These are phyloP conservation scores for Phytopythium helicoides DNA, from an alignment of 352 stramenopile species.

Conservation along the genomic window DNA sequence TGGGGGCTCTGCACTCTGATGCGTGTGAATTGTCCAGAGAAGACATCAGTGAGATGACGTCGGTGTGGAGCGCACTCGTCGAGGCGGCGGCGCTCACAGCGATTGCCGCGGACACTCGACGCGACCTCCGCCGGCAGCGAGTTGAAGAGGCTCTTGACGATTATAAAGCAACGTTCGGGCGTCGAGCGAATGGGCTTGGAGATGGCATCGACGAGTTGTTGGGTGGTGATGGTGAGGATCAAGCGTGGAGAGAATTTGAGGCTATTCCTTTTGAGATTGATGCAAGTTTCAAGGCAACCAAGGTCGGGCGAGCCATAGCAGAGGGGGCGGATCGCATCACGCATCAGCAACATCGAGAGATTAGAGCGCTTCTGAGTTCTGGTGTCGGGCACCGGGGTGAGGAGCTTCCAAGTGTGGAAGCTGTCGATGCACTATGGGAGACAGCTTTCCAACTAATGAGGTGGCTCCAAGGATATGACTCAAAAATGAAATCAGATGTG, in stretches of 20 bases:
- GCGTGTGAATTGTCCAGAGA: constrained; percentile 1
- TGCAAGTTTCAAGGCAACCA: constrained; percentile 16
- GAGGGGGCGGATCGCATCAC: constrained; percentile 14
- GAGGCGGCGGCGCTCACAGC: constrained; percentile 1
- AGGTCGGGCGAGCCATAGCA: constrained; percentile 17
- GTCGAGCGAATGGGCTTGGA: too few relatives aligned
- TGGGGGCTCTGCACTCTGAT: background rate
- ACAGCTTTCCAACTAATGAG: too few relatives aligned
- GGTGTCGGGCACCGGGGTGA: too few relatives aligned
- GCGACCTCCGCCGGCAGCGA: too few relatives aligned
- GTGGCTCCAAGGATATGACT: too few relatives aligned
- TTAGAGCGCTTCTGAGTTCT: too few relatives aligned
- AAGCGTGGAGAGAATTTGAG: constrained; percentile 21
- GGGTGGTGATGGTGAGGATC: background rate
- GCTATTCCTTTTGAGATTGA: constrained; percentile 16
- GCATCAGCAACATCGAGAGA: constrained; percentile 13
- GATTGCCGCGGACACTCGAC: background rate
- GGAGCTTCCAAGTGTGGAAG: too few relatives aligned
- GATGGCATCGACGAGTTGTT: too few relatives aligned
- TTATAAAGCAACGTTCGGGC: too few relatives aligned
- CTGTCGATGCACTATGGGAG: too few relatives aligned
- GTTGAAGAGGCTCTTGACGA: too few relatives aligned
- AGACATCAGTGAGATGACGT: background rate
- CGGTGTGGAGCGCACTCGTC: constrained; percentile 8
- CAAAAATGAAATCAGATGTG: too few relatives aligned